Evolutionary conservation across 2,329 filamentous ascomycete genomes (phyloP).

Genomic region (Microsporum audouinii): DNA sequence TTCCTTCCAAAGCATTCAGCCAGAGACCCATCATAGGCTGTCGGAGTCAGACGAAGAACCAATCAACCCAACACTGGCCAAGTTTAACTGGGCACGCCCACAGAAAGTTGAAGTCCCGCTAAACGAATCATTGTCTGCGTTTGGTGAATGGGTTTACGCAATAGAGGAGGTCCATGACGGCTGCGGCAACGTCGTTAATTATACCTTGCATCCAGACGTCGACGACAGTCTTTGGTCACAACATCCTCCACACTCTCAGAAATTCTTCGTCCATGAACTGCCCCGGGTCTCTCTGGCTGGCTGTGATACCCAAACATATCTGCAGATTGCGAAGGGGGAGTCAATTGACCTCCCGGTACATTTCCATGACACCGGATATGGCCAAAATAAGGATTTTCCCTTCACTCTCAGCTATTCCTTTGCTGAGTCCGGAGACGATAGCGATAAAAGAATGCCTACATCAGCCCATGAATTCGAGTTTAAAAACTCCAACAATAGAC

Average conservation of each 20-base stretch:
- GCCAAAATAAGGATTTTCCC: slow-evolving; percentile 48
- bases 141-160: slow-evolving; percentile 78
- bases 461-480: slow-evolving; percentile 48
- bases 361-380: slow-evolving; percentile 52
- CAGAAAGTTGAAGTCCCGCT: slow-evolving; percentile 68
- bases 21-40: slow-evolving; percentile 66
- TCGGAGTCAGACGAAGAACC: slow-evolving; percentile 56
- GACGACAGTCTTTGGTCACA: slow-evolving; percentile 49
- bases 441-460: slow-evolving; percentile 29
- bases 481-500: slow-evolving; percentile 49
- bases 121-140: slow-evolving; percentile 73
- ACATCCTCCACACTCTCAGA: slow-evolving; percentile 56
- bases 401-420: slow-evolving; percentile 74
- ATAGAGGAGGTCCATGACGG: slow-evolving; percentile 88
- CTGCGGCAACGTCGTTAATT: slow-evolving; percentile 75
- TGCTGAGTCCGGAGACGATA: slow-evolving; percentile 62
- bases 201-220: slow-evolving; percentile 50
- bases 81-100: slow-evolving; percentile 64
- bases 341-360: slow-evolving; percentile 57
- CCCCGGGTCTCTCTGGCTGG: slow-evolving; percentile 60
- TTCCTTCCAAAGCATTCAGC: slow-evolving; percentile 86
- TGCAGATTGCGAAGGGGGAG: slow-evolving; percentile 71
- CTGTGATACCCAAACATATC: slow-evolving; percentile 67
- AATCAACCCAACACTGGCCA: slow-evolving; percentile 40
- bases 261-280: slow-evolving; percentile 75